phyloP scores from a whole-genome alignment of 73 alveolate species.

The Paramecium primaurelia region DNA sequence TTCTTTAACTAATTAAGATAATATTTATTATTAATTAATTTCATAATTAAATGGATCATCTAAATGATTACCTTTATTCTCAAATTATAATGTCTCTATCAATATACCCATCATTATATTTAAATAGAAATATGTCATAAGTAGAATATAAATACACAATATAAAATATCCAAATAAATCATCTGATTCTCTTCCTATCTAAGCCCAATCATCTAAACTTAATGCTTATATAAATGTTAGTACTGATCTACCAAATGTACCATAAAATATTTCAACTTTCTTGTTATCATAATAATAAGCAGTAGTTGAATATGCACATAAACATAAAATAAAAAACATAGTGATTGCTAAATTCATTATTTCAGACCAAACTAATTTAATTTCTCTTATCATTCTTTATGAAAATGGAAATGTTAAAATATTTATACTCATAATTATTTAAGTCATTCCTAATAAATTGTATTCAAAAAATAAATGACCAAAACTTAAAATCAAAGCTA shows the following conservation, averaged over 20 bases:
- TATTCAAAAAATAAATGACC: not conserved
- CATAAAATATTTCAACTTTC: not conserved
- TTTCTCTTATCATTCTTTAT: not conserved
- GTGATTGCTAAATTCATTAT: not conserved
- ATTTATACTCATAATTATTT: not conserved
- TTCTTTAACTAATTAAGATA: not conserved
- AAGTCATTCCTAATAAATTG: not conserved
- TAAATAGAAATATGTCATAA: conserved; percentile 38
- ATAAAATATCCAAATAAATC: conserved; percentile 29
- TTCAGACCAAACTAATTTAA: not conserved
- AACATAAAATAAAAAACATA: not conserved
- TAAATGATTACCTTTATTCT: not conserved
- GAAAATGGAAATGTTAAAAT: not conserved
- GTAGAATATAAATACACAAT: not conserved
- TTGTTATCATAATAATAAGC: not conserved
- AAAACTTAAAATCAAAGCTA: not conserved
- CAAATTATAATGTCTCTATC: conserved; percentile 1
- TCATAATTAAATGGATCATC: conserved; percentile 25
- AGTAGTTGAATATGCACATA: conserved; percentile 27
- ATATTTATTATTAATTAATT: not conserved
- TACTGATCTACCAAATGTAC: conserved; percentile 11
- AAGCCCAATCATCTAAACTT: conserved; percentile 50
- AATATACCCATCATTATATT: conserved; percentile 40
- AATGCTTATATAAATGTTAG: not conserved
- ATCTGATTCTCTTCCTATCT: conserved; percentile 22